Evolutionary conservation across 108 stramenopile species (phyloP), one percentile per base, ranked within the genome.

Genomic region (Nitzschia sp.): DNA sequence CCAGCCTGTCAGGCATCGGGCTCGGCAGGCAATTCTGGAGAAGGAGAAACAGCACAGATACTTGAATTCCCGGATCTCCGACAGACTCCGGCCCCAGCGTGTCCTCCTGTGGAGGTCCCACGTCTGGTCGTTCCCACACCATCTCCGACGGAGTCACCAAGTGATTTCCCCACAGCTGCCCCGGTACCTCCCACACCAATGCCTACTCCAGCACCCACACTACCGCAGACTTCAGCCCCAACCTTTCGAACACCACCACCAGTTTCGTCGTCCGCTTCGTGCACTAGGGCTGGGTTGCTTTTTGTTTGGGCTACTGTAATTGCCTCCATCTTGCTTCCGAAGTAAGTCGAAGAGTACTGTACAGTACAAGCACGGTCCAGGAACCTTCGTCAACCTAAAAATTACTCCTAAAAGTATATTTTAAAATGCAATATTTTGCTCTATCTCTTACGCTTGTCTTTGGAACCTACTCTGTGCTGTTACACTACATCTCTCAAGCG

Each of bases 21-120:
- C 21, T 4, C 4, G 8, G 21, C 16, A 21, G 48, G 19, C 48
- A 5, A 4, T 19, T n/a, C 19, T 22, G 48, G 48, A 4, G 48
- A 22, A 4, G 48, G 21, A 5, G 48, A 50, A 16, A 21, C 9
- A 22, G 9, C 6, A 41, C 6, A 6, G 9, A 9, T 41, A 9
- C 48, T 50, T 21, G 19, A 11, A n/a, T 16, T 50, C 4, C 5
- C 13, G 5, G 13, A 21, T 21, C 17, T n/a, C 4, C 9, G 21
- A 21, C 19, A 50, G 19, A 50, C 48, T 8, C 48, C 33, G 21
- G n/a, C 35, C 38, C 58, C 58, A 6, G 36, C 9, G 17, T 60
- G 58, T 22, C 35, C 33, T 9, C 58, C 58, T 35, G 33, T 21
- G 11, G 58, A 60, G 58, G 58, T 60, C 4, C 35, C 58, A 8